phyloP scores from a whole-genome alignment of 2,329 filamentous ascomycete genomes.

The Pseudogymnoascus sp. region DNA sequence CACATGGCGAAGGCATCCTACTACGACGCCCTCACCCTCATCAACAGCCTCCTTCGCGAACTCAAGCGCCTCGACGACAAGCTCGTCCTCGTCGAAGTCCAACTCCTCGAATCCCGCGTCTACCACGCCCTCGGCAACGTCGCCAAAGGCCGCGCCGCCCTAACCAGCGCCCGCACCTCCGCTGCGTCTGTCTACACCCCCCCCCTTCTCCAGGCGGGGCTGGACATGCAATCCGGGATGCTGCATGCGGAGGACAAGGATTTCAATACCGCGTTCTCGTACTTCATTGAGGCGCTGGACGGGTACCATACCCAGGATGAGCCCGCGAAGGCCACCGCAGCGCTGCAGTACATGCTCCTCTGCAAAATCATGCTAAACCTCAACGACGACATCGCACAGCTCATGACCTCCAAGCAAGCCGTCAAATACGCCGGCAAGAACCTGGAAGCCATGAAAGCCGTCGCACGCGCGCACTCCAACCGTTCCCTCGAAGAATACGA shows the following conservation, averaged over 20 bases:
- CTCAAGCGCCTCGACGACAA: slow-evolving; percentile 98
- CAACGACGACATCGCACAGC: slow-evolving; percentile 87
- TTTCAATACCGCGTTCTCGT: slow-evolving; percentile 97
- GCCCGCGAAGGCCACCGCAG: slow-evolving; percentile 79
- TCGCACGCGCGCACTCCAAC: slow-evolving; percentile 90
- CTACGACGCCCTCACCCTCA: slow-evolving; percentile 92
- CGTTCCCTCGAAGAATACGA: slow-evolving; percentile 97
- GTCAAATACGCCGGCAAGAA: slow-evolving; percentile 93
- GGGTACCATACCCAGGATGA: slow-evolving; percentile 94
- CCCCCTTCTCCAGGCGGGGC: slow-evolving; percentile 83
- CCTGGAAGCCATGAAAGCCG: slow-evolving; percentile 98
- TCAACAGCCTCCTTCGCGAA: slow-evolving; percentile 92
- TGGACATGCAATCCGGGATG: slow-evolving; percentile 99
- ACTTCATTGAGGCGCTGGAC: slow-evolving; percentile 98
- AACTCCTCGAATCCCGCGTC: slow-evolving; percentile 90
- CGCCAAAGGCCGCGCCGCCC: slow-evolving; percentile 85
- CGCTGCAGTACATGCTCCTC: slow-evolving; percentile 97
- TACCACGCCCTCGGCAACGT: slow-evolving; percentile 98
- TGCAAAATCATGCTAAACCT: slow-evolving; percentile 99
- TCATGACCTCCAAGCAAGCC: slow-evolving; percentile 94
- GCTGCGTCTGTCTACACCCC: slow-evolving; percentile 97
- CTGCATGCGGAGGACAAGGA: slow-evolving; percentile 97
- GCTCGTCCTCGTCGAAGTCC: slow-evolving; percentile 93
- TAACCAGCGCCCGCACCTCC: slow-evolving; percentile 89
- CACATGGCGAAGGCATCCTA: slow-evolving; percentile 97